A percentile compares a stretch with the other conserved stretches of the same genome.
Evolutionary conservation across 192 early-diverging fungal genomes (phyloP).

Genomic region (Coemansia sp.): DNA sequence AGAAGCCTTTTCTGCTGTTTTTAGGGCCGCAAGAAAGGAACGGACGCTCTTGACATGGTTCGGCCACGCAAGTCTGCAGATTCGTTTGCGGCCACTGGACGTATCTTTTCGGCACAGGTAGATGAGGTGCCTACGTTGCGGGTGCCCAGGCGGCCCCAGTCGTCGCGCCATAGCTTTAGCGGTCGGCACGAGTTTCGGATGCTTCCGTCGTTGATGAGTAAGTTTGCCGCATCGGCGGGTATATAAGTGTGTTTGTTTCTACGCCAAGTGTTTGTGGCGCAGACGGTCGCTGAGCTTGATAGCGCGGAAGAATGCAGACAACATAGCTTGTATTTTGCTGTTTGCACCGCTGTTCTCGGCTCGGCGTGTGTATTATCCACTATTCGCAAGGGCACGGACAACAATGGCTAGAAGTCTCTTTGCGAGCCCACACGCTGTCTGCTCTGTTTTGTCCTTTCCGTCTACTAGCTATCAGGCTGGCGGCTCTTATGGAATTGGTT

Average conservation of each 20-base stretch:
- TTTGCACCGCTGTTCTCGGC: neutral
- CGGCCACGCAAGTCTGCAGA: conserved; percentile 46
- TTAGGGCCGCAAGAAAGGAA: conserved; percentile 43
- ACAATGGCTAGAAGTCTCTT: neutral
- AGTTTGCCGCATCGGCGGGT: conserved; percentile 8
- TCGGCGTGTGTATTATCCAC: neutral
- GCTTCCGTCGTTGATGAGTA: conserved; percentile 44
- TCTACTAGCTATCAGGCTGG: neutral
- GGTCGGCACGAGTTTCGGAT: conserved; percentile 49
- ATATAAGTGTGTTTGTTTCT: neutral
- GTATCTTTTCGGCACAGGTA: conserved; percentile 39
- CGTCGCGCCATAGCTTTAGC: conserved; percentile 50
- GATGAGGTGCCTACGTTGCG: conserved; percentile 46
- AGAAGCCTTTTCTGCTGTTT: conserved; percentile 4
- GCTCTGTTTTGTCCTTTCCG: neutral
- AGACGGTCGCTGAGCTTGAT: neutral
- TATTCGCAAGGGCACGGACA: neutral
- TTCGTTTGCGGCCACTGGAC: conserved; percentile 32
- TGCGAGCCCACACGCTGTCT: neutral
- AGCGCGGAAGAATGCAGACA: neutral
- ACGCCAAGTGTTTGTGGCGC: conserved; percentile 20
- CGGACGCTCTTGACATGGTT: conserved; percentile 33
- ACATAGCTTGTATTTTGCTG: neutral
- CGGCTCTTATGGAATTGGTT: conserved; percentile 2
- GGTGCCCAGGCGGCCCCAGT: conserved; percentile 45